phyloP scores from a whole-genome alignment of 139 green algal genomes.

The Parachlorella kessleri region DNA sequence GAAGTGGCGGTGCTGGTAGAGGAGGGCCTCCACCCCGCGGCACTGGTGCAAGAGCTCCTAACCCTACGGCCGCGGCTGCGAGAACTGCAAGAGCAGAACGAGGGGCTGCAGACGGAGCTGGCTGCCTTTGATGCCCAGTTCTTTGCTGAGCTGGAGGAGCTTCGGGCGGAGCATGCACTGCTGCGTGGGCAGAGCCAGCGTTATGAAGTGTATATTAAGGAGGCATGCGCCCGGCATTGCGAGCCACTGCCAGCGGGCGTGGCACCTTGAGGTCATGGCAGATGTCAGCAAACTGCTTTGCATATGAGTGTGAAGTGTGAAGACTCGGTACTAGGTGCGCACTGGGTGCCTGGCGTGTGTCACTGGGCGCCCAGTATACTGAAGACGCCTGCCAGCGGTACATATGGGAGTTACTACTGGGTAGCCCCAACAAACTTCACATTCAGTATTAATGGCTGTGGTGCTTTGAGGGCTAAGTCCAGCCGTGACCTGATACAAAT shows the following conservation, averaged over 20 bases:
- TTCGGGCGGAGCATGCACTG: slow-evolving; percentile 67
- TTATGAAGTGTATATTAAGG: slow-evolving; percentile 31
- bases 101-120: slow-evolving; percentile 71
- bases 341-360: too few relatives aligned
- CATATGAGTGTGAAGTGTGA: too few relatives aligned
- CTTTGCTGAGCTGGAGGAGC: slow-evolving; percentile 81
- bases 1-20: slow-evolving; percentile 23
- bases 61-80: slow-evolving; percentile 41
- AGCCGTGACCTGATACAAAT: background rate
- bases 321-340: too few relatives aligned
- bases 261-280: too few relatives aligned
- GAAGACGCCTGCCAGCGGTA: too few relatives aligned
- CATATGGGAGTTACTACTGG: too few relatives aligned
- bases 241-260: slow-evolving; percentile 10
- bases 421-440: too few relatives aligned
- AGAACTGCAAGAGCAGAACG: slow-evolving; percentile 69
- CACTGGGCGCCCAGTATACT: too few relatives aligned
- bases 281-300: too few relatives aligned
- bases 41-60: slow-evolving; percentile 35
- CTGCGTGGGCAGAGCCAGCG: slow-evolving; percentile 35
- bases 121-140: slow-evolving; percentile 78
- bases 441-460: too few relatives aligned
- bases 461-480: background rate
- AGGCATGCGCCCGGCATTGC: background rate
- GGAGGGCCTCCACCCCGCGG: slow-evolving; percentile 21